Evolutionary conservation across 257 asterid genomes (phyloP).

Genomic region (Nicotiana knightiana): DNA sequence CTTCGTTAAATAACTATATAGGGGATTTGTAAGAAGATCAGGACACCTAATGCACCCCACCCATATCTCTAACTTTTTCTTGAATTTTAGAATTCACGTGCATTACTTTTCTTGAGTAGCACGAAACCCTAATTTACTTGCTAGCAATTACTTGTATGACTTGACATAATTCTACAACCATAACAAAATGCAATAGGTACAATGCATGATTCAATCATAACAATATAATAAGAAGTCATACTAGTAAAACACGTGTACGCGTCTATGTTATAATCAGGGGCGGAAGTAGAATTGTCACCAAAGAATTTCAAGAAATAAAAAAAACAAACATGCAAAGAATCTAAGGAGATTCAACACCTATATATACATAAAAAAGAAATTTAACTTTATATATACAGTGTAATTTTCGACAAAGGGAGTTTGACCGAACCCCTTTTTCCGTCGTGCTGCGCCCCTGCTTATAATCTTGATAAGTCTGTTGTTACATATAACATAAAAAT

Average conservation of each 20-base stretch:
- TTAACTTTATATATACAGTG: too few relatives aligned
- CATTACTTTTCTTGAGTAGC: background rate
- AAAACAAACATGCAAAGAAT: too few relatives aligned
- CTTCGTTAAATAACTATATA: background rate
- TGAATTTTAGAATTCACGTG: slow-evolving; percentile 9
- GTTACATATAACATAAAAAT: background rate
- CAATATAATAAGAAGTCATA: background rate
- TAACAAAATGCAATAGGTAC: background rate
- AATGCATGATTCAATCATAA: background rate
- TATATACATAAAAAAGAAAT: too few relatives aligned
- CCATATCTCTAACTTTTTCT: background rate
- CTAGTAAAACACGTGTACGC: background rate
- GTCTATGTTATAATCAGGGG: background rate
- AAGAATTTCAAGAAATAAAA: too few relatives aligned
- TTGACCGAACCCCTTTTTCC: too few relatives aligned
- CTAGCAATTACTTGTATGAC: background rate
- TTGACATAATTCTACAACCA: slow-evolving; percentile 3
- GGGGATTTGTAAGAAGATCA: background rate
- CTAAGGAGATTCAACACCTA: too few relatives aligned
- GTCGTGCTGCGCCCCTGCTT: too few relatives aligned
- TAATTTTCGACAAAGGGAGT: too few relatives aligned
- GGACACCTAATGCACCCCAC: background rate
- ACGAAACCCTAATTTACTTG: slow-evolving; percentile 6
- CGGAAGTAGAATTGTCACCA: too few relatives aligned
- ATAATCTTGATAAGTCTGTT: background rate